Evolutionary conservation across 1,139 yeast genomes (phyloP), one percentile per base, ranked within the genome.

Genomic region (Magnusiomyces suaveolens): DNA sequence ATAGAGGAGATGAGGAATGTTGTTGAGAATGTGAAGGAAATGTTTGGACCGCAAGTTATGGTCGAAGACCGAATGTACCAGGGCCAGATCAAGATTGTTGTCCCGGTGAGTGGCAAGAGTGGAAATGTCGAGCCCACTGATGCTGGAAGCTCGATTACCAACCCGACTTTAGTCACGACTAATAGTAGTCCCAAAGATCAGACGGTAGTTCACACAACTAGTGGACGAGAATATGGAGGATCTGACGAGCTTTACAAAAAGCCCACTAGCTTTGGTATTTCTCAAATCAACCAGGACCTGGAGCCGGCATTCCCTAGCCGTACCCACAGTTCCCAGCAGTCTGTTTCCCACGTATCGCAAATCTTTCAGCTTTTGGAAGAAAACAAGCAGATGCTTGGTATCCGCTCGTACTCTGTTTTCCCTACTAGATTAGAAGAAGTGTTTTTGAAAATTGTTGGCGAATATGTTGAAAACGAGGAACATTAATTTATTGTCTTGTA

Each of bases 401-500:
- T 69, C 36, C 65, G 64, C 51, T 62, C 65, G n/a, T 69, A 68
- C 55, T 60, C 70, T 1, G 66, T 69, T 1, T 58, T 65, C 8
- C 65, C 64, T 33, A 65, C 72, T 1, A 63, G 71, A 20, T 56
- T 69, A 39, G 72, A 69, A 57, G 70, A 69, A 54, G 72, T 69
- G 23, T 69, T 69, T 54, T 59, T 69, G 55, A 61, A 60, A 23
- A 68, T 69, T 54, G 69, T 69, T 12, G 64, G 68, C n/a, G 24
- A 46, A 14, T 57, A 59, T 53, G 51, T 59, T 33, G 54, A 59
- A 20, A 50, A 48, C n/a, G 62, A 60, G 48, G 62, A 60, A 38
- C 33, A 29, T 29, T 29, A 29, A 29, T 6, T 29, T 29, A 6
- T 29, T 6, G 62, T 59, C 12, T 59, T 6, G 24, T 29, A 6